Base-by-base conservation (phyloP, 305 asterid species). In the Fraxinus dipetala region DNA sequence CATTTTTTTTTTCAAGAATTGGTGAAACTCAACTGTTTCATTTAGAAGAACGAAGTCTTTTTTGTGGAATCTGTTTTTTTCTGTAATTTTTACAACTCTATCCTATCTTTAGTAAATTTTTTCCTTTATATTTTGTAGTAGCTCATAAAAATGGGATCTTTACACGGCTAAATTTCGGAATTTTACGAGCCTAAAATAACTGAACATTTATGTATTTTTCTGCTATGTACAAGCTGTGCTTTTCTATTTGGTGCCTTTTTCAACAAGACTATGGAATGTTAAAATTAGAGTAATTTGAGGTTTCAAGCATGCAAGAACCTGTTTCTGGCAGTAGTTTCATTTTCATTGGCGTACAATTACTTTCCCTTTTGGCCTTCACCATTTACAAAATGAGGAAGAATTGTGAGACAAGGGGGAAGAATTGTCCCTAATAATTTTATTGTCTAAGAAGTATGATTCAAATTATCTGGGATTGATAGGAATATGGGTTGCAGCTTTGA, bases 41-140 rank as follows among this genome's bases (percentile, higher is more conserved):
- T 81, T 83, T 83, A 84, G 78, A 79, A 81, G 85, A 83, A 77
- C 54, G 80, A 69, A 45, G 74, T 30, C 48, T 70, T 13, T 81
- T 22, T 59, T n/a, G 26, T 51, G 73, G 32, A 26, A 11, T 79
- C 63, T 24, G 35, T 16, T 70, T 81, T 63, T 43, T 43, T 38
- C 82, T 63, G 30, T 51, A 7, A 34, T 82, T 56, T 73, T 26
- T 75, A 26, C 14, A 40, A 26, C 6, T 65, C 6, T 22, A 36
- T 63, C 56, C 59, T 75, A 45, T 61, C 75, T 63, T 80, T 65
- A 77, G 83, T 31, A 81, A 18, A 38, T 79, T 59, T 34, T 77
- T 32, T 35, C 80, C 80, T 43, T 75, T 18, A 78, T 35, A 30
- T 48, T 77, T 48, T 70, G 40, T 28, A 56, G 36, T 30, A 82